A percentile compares a stretch with the other conserved stretches of the same genome.
Evolutionary conservation across 1,139 yeast genomes (phyloP).

Genomic region (Suhomyces bolitotheri): DNA sequence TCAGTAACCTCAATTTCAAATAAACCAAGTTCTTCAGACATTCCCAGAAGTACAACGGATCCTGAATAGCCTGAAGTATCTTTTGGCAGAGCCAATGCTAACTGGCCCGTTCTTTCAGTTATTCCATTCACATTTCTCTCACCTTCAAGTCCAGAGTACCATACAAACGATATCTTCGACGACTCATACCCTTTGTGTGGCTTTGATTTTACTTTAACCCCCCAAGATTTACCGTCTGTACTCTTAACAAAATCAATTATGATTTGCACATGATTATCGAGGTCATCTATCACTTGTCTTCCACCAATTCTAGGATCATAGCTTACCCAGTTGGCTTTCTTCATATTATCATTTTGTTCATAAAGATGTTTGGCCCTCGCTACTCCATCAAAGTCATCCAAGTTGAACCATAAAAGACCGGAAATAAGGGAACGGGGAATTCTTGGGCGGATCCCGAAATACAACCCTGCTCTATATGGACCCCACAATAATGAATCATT

Average conservation of each 20-base stretch:
- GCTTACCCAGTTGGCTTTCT: conserved; percentile 78
- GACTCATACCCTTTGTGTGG: conserved; percentile 54
- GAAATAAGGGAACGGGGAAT: conserved; percentile 73
- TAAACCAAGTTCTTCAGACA: conserved; percentile 54
- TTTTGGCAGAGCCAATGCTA: conserved; percentile 32
- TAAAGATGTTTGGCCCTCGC: conserved; percentile 72
- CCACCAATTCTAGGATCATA: conserved; percentile 93
- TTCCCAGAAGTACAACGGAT: conserved; percentile 50
- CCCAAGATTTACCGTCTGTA: conserved; percentile 77
- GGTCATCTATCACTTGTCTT: conserved; percentile 69
- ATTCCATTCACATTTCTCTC: conserved; percentile 33
- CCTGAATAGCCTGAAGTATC: conserved; percentile 35
- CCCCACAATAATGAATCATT: conserved; percentile 69
- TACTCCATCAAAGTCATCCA: conserved; percentile 60
- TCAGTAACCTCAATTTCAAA: conserved; percentile 54
- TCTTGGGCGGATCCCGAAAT: conserved; percentile 83
- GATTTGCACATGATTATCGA: conserved; percentile 60
- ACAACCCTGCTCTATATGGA: conserved; percentile 84
- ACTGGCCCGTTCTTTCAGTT: conserved; percentile 27
- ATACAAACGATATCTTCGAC: conserved; percentile 63
- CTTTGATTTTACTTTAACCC: conserved; percentile 60
- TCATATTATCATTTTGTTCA: conserved; percentile 71
- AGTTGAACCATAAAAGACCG: conserved; percentile 89
- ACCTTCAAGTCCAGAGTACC: conserved; percentile 77
- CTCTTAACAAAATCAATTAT: conserved; percentile 77